phyloP scores from a whole-genome alignment of 2,329 filamentous ascomycete genomes.

The Nigrospora osmanthi region DNA sequence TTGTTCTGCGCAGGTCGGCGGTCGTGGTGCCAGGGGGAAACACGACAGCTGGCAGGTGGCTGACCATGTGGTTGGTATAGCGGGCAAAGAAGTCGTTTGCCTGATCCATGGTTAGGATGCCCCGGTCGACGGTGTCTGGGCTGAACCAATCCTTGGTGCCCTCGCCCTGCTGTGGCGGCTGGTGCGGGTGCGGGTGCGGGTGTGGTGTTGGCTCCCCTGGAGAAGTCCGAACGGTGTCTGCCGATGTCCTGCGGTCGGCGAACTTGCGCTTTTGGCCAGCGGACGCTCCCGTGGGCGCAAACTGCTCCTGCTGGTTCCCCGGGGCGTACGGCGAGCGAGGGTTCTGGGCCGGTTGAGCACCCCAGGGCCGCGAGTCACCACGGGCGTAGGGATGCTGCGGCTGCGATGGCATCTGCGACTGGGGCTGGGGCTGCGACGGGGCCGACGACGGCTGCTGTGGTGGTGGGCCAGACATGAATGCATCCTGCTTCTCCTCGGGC shows the following conservation, averaged over 20 bases:
- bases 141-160: neutral
- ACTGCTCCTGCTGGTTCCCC: neutral
- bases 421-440: neutral
- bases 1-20: constrained; percentile 46
- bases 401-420: neutral
- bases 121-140: constrained; percentile 49
- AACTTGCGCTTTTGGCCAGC: constrained; percentile 33
- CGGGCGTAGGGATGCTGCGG: neutral
- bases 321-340: neutral
- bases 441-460: neutral
- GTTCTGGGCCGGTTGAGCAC: too few relatives aligned
- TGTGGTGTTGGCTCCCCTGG: constrained; percentile 2
- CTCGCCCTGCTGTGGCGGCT: constrained; percentile 7
- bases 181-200: constrained; percentile 2
- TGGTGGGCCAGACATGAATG: neutral
- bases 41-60: constrained; percentile 55
- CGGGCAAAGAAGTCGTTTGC: constrained; percentile 48
- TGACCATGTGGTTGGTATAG: constrained; percentile 52
- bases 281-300: constrained; percentile 10
- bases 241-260: constrained; percentile 11
- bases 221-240: constrained; percentile 5
- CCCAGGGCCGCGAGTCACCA: neutral
- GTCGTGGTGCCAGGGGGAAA: constrained; percentile 47
- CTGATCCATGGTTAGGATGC: constrained; percentile 46
- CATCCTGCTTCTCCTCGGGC: constrained; percentile 11